A percentile compares a stretch with the other conserved stretches of the same genome.
Evolutionary conservation across 2,329 filamentous ascomycete species (phyloP).

Genomic region (Lachnum nothofagi): DNA sequence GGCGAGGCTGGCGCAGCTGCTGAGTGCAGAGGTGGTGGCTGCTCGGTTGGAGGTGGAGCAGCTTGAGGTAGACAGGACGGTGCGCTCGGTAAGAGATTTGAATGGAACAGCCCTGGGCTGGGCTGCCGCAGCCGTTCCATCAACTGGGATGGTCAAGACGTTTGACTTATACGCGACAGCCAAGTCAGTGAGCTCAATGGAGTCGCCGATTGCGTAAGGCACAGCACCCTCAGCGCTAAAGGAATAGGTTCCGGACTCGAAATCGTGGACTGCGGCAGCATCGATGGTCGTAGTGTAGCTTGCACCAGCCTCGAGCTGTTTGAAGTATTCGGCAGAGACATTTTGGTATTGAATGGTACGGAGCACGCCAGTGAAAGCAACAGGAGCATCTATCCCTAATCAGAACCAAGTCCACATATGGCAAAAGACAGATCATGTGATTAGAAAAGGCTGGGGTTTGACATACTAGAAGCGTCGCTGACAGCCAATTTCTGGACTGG

Average conservation of each 20-base stretch:
- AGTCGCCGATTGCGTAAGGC: conserved; percentile 48
- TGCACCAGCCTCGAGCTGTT: conserved; percentile 37
- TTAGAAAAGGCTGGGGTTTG: neutral
- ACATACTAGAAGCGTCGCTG: conserved; percentile 30
- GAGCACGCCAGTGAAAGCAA: conserved; percentile 40
- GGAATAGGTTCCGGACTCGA: conserved; percentile 48
- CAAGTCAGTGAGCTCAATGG: conserved; percentile 47
- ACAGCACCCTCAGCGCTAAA: conserved; percentile 53
- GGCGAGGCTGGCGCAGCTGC: conserved; percentile 51
- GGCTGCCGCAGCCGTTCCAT: conserved; percentile 50
- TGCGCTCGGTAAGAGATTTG: conserved; percentile 43
- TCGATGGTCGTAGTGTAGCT: conserved; percentile 41
- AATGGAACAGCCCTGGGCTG: conserved; percentile 42
- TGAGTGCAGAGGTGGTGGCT: conserved; percentile 46
- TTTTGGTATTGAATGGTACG: conserved; percentile 34
- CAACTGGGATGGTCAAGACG: conserved; percentile 50
- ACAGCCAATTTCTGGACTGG: conserved; percentile 40
- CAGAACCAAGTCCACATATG: conserved; percentile 30
- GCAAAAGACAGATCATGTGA: neutral
- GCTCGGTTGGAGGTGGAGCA: conserved; percentile 47
- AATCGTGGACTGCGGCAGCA: conserved; percentile 40
- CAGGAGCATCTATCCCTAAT: conserved; percentile 34
- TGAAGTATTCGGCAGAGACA: conserved; percentile 36
- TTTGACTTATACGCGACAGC: conserved; percentile 56
- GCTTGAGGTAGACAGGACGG: conserved; percentile 45